Percentiles rank a stretch among this genome's conserved stretches.
phyloP scores from a whole-genome alignment of 176 grass and related monocot genomes.

The Leersia perrieri region DNA sequence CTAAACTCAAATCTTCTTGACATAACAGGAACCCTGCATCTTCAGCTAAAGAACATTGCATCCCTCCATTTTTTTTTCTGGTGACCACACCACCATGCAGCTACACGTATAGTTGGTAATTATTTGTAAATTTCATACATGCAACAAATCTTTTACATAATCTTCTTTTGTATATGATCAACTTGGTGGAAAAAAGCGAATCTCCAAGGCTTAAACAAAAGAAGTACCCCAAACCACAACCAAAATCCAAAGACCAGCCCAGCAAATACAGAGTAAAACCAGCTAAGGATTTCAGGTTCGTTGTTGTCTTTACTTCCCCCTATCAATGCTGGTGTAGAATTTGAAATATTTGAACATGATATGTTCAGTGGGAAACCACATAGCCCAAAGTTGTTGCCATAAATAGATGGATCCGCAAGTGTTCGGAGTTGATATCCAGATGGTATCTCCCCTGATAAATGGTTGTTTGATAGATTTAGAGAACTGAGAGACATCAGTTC shows the following conservation, averaged over 20 bases:
- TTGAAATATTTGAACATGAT: neutral
- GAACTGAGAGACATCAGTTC: neutral
- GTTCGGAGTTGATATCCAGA: conserved; percentile 22
- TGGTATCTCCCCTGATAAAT: conserved; percentile 17
- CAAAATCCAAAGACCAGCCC: conserved; percentile 10
- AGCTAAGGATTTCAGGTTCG: neutral
- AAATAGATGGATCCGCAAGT: conserved; percentile 7
- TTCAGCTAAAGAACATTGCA: too few relatives aligned
- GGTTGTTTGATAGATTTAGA: conserved; percentile 10
- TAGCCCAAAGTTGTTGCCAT: conserved; percentile 3
- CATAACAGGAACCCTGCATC: too few relatives aligned
- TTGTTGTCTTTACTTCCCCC: neutral
- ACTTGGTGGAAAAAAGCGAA: neutral
- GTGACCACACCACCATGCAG: too few relatives aligned
- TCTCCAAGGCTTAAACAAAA: conserved; percentile 1
- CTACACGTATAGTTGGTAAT: too few relatives aligned
- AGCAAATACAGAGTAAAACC: neutral
- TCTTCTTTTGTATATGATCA: neutral
- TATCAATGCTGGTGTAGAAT: neutral
- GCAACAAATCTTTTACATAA: neutral
- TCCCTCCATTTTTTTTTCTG: too few relatives aligned
- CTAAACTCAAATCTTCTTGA: too few relatives aligned
- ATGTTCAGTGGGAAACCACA: neutral
- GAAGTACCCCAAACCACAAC: neutral
- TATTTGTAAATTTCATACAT: too few relatives aligned